These are phyloP conservation scores for Penicillium psychrofluorescens DNA, from an alignment of 495 filamentous ascomycete genomes.

Conservation along the genomic window DNA sequence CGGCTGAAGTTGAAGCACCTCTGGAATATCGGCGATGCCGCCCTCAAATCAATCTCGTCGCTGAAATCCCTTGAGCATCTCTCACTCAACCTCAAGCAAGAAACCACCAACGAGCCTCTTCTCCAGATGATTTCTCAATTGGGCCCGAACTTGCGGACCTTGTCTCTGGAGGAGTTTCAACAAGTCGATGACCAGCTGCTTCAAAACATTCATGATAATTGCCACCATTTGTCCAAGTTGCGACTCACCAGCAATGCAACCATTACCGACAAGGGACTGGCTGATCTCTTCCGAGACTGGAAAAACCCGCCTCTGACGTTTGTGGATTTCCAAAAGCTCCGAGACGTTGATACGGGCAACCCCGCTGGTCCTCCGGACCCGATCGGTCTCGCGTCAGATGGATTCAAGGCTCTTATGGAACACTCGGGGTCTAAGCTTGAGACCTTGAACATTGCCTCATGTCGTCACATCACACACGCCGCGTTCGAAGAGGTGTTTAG, in stretches of 20 bases:
- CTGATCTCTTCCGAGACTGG: constrained; percentile 67
- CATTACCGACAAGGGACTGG: constrained; percentile 67
- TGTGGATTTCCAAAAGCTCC: constrained; percentile 65
- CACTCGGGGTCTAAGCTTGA: constrained; percentile 63
- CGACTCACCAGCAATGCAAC: constrained; percentile 66
- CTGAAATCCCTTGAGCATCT: constrained; percentile 61
- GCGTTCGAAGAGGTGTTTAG: constrained; percentile 68
- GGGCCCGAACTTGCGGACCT: constrained; percentile 57
- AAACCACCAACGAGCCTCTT: constrained; percentile 49
- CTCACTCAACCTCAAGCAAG: constrained; percentile 53
- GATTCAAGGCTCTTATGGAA: constrained; percentile 74
- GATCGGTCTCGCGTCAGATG: constrained; percentile 63
- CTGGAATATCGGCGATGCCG: constrained; percentile 38
- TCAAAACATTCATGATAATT: constrained; percentile 56
- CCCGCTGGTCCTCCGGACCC: constrained; percentile 47
- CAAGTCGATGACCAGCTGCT: constrained; percentile 55
- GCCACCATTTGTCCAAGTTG: constrained; percentile 62
- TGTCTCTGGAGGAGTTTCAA: constrained; percentile 59
- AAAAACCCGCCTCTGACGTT: constrained; percentile 58
- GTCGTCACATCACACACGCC: constrained; percentile 63
- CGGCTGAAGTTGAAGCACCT: constrained; percentile 67
- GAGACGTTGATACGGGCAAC: constrained; percentile 65
- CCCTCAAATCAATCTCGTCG: constrained; percentile 45
- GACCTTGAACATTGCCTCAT: constrained; percentile 65
- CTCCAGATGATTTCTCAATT: constrained; percentile 50